Evolutionary conservation across 2,329 filamentous ascomycete species (phyloP).

Genomic region (Geoglossum cookeanum): DNA sequence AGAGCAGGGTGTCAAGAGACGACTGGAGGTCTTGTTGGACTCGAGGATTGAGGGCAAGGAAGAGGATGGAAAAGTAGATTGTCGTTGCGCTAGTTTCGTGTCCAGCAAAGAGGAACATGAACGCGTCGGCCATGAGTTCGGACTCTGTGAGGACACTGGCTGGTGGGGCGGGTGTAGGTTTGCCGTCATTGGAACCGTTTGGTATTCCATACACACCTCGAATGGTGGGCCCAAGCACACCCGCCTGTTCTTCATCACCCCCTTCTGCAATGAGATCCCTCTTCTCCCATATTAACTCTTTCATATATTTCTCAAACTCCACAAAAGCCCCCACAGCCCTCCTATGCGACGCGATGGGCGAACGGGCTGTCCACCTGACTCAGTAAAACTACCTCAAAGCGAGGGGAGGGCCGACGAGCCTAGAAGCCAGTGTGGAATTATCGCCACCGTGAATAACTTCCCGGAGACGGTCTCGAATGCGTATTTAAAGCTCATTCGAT

Average conservation of each 20-base stretch:
- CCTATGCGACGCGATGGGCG: conserved; percentile 33
- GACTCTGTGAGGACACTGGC: conserved; percentile 30
- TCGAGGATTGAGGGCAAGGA: conserved; percentile 44
- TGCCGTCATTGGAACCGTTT: neutral
- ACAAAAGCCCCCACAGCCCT: conserved; percentile 33
- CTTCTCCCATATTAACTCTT: conserved; percentile 39
- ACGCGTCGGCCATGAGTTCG: conserved; percentile 55
- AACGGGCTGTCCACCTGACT: conserved; percentile 16
- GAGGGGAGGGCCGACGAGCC: conserved; percentile 18
- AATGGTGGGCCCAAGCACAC: conserved; percentile 22
- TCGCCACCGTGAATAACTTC: conserved; percentile 35
- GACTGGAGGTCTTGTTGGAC: conserved; percentile 47
- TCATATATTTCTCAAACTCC: conserved; percentile 51
- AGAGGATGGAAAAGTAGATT: conserved; percentile 50
- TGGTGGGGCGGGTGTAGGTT: conserved; percentile 8
- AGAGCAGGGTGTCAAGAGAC: conserved; percentile 48
- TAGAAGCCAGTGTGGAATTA: conserved; percentile 39
- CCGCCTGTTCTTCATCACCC: conserved; percentile 16
- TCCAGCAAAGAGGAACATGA: conserved; percentile 45
- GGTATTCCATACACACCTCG: neutral
- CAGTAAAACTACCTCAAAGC: neutral
- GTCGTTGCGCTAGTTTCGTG: conserved; percentile 67
- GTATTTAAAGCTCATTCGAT: conserved; percentile 45
- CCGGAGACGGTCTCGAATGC: conserved; percentile 30
- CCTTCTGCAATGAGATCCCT: conserved; percentile 13